Base-by-base conservation (phyloP, 2,329 filamentous ascomycete genomes). In the Scleromitrula shiraiana region DNA sequence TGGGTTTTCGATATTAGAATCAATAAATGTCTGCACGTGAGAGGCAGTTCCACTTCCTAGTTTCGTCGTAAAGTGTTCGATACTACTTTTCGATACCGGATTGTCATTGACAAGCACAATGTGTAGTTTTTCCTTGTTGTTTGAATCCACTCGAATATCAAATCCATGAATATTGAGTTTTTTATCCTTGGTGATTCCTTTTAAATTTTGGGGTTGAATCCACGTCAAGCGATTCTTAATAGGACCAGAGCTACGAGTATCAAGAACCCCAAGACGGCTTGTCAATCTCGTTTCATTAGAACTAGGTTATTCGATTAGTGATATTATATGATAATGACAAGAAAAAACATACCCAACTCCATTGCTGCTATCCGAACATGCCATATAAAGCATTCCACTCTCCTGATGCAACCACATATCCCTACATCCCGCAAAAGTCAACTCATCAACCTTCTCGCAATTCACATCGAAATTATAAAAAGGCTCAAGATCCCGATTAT, bases 61-160 rank as follows among this genome's bases (percentile, higher is more conserved):
- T 23, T 52, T 53, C 1, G 64, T 59, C 19, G 60, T 53, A 41
- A 68, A 68, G 3, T 63, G 53, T 40, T 68, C 66, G 24, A 68
- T 57, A 9, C 59, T 62, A 7, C 64, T 65, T 6, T 41, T 46
- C 7, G 63, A 54, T 51, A 65, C 61, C 9, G 63, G 64, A 8
- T 60, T 57, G 24, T 63, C 58, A 37, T 67, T 68, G 45, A 66
- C 55, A 32, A 68, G 50, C 44, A 64, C 57, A 26, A 67, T 59
- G 6, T 58, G 56, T 20, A 65, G 47, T 4, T 49, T 48, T 19
- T 56, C 44, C 10, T 42, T 19, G 6, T 42, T 14, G 10, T 29
- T 23, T 19, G 53, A 46, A 23, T 61, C 41, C 7, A 58, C 52
- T 22, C 54, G 51, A 19, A 65, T 57, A 49, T 67, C 62, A 22